These are phyloP conservation scores for Boechera retrofracta DNA, from an alignment of 345 rosid species.

Conservation along the genomic window DNA sequence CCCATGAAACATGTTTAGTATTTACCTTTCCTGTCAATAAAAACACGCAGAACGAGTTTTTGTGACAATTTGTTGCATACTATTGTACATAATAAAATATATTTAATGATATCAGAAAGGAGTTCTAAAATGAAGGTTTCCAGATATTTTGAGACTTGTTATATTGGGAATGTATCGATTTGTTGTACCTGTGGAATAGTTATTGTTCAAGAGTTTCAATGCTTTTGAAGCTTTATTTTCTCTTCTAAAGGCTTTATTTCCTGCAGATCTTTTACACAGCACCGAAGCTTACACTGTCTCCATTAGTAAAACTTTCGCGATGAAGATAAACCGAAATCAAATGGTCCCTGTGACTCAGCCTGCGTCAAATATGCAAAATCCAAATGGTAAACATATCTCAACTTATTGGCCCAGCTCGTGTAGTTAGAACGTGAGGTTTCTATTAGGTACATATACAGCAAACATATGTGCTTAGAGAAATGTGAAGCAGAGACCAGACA, in stretches of 20 bases:
- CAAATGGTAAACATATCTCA: background rate
- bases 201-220: background rate
- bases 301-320: slow-evolving; percentile 52
- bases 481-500: background rate
- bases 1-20: background rate
- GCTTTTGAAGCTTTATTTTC: slow-evolving; percentile 22
- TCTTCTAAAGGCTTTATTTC: slow-evolving; percentile 14
- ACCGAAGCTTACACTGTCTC: slow-evolving; percentile 53
- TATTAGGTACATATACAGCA: background rate
- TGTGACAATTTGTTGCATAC: background rate
- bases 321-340: slow-evolving; percentile 76
- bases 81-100: too few relatives aligned
- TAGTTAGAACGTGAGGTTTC: background rate
- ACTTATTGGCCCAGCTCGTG: background rate
- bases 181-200: slow-evolving; percentile 10
- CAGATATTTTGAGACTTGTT: background rate
- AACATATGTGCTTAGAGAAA: background rate
- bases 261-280: slow-evolving; percentile 38
- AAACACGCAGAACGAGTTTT: background rate
- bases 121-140: background rate
- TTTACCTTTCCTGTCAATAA: background rate
- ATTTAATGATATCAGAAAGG: background rate
- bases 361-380: slow-evolving; percentile 40
- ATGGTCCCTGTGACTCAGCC: slow-evolving; percentile 86
- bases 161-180: background rate